Percentiles rank a stretch among this genome's conserved stretches.
These are phyloP conservation scores for Bjerkandera adusta DNA, from an alignment of 1,284 basidiomycete species.

Conservation along the genomic window DNA sequence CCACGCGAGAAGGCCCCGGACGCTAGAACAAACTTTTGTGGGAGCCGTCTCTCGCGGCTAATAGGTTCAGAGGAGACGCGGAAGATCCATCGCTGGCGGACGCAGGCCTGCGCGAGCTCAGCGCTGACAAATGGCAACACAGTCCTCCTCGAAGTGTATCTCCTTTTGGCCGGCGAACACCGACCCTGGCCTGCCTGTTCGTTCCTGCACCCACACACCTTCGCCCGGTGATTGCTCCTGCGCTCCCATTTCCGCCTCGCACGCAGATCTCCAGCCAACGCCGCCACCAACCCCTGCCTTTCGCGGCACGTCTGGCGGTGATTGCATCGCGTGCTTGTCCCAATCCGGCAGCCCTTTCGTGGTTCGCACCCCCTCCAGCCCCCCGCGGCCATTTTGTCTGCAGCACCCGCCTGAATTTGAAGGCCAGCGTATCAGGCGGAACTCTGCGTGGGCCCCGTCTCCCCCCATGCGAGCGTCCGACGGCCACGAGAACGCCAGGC, in stretches of 20 bases:
- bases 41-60: slow-evolving; percentile 30
- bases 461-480: slow-evolving; percentile 14
- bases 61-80: slow-evolving; percentile 25
- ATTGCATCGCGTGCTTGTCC: slow-evolving; percentile 1
- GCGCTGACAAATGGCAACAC: slow-evolving; percentile 30
- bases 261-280: slow-evolving; percentile 5
- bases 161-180: slow-evolving; percentile 8
- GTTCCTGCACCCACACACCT: neutral
- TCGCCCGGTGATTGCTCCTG: neutral
- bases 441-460: slow-evolving; percentile 8
- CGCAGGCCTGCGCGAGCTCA: slow-evolving; percentile 30
- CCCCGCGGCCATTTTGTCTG: neutral
- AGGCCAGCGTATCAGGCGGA: slow-evolving; percentile 8
- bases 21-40: slow-evolving; percentile 22
- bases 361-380: slow-evolving; percentile 9
- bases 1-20: slow-evolving; percentile 30
- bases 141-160: no score
- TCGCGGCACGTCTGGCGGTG: no score
- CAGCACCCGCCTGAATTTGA: neutral
- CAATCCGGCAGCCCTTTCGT: slow-evolving; percentile 10
- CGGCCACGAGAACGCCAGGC: slow-evolving; percentile 13
- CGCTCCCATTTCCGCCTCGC: no score
- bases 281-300: neutral
- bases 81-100: slow-evolving; percentile 32
- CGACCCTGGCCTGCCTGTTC: neutral